These are phyloP conservation scores for Acacia melanoxylon DNA, from an alignment of 306 rosid genomes.

Conservation along the genomic window DNA sequence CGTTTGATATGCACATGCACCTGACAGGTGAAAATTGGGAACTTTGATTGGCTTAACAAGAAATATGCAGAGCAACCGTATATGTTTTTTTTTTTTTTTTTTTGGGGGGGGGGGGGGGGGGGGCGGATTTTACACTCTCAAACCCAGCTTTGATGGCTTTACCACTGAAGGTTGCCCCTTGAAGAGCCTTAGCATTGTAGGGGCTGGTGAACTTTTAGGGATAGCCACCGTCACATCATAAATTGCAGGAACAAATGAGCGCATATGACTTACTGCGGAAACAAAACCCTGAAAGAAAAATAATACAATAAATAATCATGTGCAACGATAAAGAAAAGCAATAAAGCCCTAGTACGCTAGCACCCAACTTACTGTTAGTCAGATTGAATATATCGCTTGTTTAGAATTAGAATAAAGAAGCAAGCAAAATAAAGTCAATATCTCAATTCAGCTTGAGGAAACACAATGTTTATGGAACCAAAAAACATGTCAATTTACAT, in stretches of 20 bases:
- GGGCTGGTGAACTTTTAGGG: slow-evolving; percentile 87
- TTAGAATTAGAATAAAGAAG: slow-evolving; percentile 22
- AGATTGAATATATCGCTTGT: not conserved
- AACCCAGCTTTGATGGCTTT: slow-evolving; percentile 36
- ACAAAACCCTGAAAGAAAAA: slow-evolving; percentile 73
- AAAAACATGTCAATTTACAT: not conserved
- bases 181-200: slow-evolving; percentile 89
- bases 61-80: not conserved
- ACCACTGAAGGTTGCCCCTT: slow-evolving; percentile 90
- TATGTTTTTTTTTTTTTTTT: too few species aligned
- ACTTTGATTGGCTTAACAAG: slow-evolving; percentile 35
- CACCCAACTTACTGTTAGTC: not conserved
- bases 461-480: not conserved
- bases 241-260: slow-evolving; percentile 71
- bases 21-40: slow-evolving; percentile 40
- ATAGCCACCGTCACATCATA: slow-evolving; percentile 71
- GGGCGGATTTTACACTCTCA: not conserved
- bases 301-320: slow-evolving; percentile 37
- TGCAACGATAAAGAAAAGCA: slow-evolving; percentile 6
- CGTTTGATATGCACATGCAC: slow-evolving; percentile 92
- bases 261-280: slow-evolving; percentile 63
- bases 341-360: not conserved
- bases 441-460: not conserved
- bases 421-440: slow-evolving; percentile 11
- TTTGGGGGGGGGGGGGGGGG: not conserved